A percentile compares a stretch with the other conserved stretches of the same genome.
phyloP scores from a whole-genome alignment of 306 rosid genomes.

The Vigna reflexopilosa region DNA sequence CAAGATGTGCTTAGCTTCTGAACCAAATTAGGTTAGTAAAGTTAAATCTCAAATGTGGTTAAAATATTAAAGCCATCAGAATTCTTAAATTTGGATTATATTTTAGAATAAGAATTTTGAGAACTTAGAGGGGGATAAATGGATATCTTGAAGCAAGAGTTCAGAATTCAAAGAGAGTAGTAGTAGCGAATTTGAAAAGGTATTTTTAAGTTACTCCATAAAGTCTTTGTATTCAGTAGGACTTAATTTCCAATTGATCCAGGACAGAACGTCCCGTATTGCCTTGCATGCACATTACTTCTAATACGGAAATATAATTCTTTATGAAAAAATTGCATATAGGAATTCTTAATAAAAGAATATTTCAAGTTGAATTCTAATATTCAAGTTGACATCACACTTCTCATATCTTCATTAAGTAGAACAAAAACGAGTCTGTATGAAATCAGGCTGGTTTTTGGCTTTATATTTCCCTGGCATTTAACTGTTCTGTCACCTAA shows the following conservation, averaged over 20 bases:
- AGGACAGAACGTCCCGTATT: conserved; percentile 7
- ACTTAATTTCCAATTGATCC: neutral
- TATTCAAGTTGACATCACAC: neutral
- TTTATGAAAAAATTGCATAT: neutral
- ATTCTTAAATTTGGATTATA: conserved; percentile 13
- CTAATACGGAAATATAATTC: neutral
- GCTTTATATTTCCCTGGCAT: neutral
- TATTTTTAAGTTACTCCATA: conserved; percentile 20
- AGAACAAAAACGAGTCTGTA: neutral
- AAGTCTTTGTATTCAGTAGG: conserved; percentile 7
- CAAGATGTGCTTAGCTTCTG: conserved; percentile 3
- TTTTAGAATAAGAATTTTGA: neutral
- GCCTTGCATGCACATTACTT: conserved; percentile 1
- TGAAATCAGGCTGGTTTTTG: conserved; percentile 5
- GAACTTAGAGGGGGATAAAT: neutral
- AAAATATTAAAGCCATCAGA: conserved; percentile 29
- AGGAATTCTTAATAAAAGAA: neutral
- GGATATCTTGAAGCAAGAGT: conserved; percentile 7
- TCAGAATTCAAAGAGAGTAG: neutral
- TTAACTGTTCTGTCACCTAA: neutral
- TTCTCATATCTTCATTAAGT: neutral
- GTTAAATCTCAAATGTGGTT: conserved; percentile 12
- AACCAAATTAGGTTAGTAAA: conserved; percentile 28
- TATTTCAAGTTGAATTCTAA: neutral
- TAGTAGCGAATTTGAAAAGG: neutral